Base-by-base conservation (phyloP, 2,329 filamentous ascomycete genomes). In the Trichoderma koningiopsis region DNA sequence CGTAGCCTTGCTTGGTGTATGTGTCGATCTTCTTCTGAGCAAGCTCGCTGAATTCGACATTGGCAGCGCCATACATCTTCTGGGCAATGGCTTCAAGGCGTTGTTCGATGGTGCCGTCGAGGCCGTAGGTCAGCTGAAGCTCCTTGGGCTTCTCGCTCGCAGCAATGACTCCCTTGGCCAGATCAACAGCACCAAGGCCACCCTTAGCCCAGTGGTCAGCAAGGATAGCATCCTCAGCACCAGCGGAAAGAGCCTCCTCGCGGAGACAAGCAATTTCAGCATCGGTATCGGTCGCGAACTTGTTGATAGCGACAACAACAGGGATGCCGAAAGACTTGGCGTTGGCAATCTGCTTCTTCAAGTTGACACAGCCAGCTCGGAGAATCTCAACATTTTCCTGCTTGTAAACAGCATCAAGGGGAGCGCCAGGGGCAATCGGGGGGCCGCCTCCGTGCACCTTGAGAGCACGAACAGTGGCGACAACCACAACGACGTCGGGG, bases 131-230 rank as follows among this genome's bases (percentile, higher is more conserved):
- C 27, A 98, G 87, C 79, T 92, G 91, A 83, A 97, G 94, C 78
- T 96, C 85, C 83, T 93, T 96, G 68, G 92, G 89, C 83, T 94
- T 93, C 77, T 92, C 89, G 73, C 91, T 90, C 40, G 95, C 93
- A 24, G 89, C 87, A 75, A 97, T 91, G 71, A 98, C 92, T 66
- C 91, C 93, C 78, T 94, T 90, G 65, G 94, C 96, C 63, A 99
- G 88, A 72, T 97, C 92, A 37, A 97, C 81, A 24, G 96, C 96
- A 57, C 96, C 96, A 79, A 90, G 91, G 72, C 96, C 96, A 77
- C 96, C 96, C 80, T 97, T 92, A 52, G 95, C 94, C 92, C 95
- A 99, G 86, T 99, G 96, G 82, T 97, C 97, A 16, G 96, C 91
- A 60, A 95, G 86, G 75, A 99, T 92, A 64, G 96, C 96, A 77